Percentiles rank a stretch among this genome's conserved stretches.
These are phyloP conservation scores for Calophaca sinica DNA, from an alignment of 306 rosid species.

Conservation along the genomic window DNA sequence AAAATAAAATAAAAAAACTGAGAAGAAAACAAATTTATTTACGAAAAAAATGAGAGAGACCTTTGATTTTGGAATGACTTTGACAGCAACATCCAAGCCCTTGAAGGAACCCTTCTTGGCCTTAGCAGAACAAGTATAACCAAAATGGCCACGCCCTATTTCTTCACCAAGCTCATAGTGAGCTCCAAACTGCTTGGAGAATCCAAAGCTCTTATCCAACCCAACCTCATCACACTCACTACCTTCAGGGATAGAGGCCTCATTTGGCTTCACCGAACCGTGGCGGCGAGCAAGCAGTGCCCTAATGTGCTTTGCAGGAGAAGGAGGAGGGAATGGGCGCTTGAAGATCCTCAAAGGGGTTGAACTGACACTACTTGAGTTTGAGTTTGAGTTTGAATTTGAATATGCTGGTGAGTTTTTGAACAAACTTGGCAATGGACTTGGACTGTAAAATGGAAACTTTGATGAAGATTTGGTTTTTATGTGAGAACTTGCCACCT, in stretches of 20 bases:
- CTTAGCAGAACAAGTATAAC: slow-evolving; percentile 81
- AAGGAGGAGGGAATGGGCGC: slow-evolving; percentile 91
- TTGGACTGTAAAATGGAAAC: slow-evolving; percentile 84
- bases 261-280: slow-evolving; percentile 80
- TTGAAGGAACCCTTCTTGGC: slow-evolving; percentile 73
- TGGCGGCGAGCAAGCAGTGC: slow-evolving; percentile 78
- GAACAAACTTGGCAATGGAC: slow-evolving; percentile 77
- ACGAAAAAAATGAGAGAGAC: slow-evolving; percentile 43
- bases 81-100: slow-evolving; percentile 86
- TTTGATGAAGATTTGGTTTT: slow-evolving; percentile 37
- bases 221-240: slow-evolving; percentile 71
- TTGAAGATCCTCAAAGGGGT: slow-evolving; percentile 70
- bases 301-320: slow-evolving; percentile 88
- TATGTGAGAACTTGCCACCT: slow-evolving; percentile 43
- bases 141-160: slow-evolving; percentile 92
- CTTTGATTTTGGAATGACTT: slow-evolving; percentile 88
- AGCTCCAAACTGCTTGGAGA: slow-evolving; percentile 56
- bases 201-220: slow-evolving; percentile 76
- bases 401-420: slow-evolving; percentile 71
- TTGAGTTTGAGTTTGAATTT: slow-evolving; percentile 43
- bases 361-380: slow-evolving; percentile 54
- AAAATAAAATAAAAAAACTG: no score
- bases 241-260: slow-evolving; percentile 83
- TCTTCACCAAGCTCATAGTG: slow-evolving; percentile 82
- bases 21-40: background rate